Evolutionary conservation across 2,329 filamentous ascomycete species (phyloP).

Genomic region (Botrytis fabae): DNA sequence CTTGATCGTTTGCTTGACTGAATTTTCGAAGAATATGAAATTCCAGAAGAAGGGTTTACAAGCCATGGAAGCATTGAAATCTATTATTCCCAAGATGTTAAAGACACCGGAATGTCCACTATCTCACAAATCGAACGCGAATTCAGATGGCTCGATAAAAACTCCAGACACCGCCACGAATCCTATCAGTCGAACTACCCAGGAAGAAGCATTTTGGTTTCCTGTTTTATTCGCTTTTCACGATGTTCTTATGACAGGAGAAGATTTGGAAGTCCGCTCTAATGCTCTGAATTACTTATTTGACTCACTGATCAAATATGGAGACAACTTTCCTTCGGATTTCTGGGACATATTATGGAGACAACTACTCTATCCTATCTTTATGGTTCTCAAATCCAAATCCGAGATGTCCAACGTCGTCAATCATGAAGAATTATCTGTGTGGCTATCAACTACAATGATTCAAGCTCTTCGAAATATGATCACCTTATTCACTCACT

Average conservation of each 20-base stretch:
- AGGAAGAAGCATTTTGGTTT: conserved; percentile 99
- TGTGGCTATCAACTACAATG: conserved; percentile 99
- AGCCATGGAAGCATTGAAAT: conserved; percentile 92
- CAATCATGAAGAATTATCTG: conserved; percentile 94
- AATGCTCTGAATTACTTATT: conserved; percentile 95
- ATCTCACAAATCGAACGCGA: conserved; percentile 58
- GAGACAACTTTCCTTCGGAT: conserved; percentile 84
- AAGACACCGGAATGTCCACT: conserved; percentile 93
- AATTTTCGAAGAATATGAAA: conserved; percentile 97
- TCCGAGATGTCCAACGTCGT: conserved; percentile 95
- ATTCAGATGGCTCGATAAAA: conserved; percentile 42
- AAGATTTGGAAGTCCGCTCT: conserved; percentile 92
- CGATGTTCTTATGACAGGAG: conserved; percentile 97
- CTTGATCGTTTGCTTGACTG: conserved; percentile 90
- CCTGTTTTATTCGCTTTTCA: conserved; percentile 98
- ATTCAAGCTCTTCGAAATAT: conserved; percentile 97
- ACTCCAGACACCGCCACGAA: conserved; percentile 47
- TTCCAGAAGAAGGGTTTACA: conserved; percentile 99
- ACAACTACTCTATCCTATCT: conserved; percentile 95
- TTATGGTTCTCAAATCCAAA: conserved; percentile 94
- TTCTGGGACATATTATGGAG: conserved; percentile 99
- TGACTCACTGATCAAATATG: conserved; percentile 85
- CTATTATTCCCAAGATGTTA: conserved; percentile 91
- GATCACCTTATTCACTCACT: conserved; percentile 98
- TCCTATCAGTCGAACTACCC: conserved; percentile 75